Base-by-base conservation (phyloP, 1,284 basidiomycete species). In the Termitomyces sp. region DNA sequence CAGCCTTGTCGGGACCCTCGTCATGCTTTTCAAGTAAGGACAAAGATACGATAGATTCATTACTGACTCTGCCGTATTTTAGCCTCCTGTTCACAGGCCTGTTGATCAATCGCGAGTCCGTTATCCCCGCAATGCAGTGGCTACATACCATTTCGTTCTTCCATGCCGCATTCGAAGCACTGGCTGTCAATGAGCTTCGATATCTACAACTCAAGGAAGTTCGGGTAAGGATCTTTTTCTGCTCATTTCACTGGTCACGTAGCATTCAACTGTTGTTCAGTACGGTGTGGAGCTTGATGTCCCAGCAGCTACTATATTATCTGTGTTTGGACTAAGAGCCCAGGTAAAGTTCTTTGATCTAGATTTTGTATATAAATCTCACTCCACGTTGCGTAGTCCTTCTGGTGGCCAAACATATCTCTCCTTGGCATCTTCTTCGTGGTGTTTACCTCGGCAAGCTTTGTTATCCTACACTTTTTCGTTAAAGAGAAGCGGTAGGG, bases 81-180 rank as follows among this genome's bases (percentile, higher is more conserved):
- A 97, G 94, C 67, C 75, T 99, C 50, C 78, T 98, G 53, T 99
- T 98, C 71, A 95, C 95, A 5, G 96, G 96, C 4, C 73, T 98
- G 53, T 75, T 98, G 52, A 93, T 99, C 74, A 99, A 98, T 70
- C 84, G 93, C 45, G 90, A 95, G 60, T 86, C 88, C 21, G 83
- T 97, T 10, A 79, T 83, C 0, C 74, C 76, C 0, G 77, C 75
- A 35, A 74, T 96, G 45, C 83, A 81, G 53, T 97, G 93, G 91
- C 73, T 98, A 57, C 89, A 93, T 65, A 93, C 89, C 1, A 66
- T 92, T 11, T 96, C 93, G 3, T 98, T 98, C 79, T 98, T 97
- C 86, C 96, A 98, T 71, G 95, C 96, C n/a, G 96, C 91, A 0
- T 98, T 93, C 65, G 96, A 99, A 72, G 93, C 91, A 1, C 79